phyloP scores from a whole-genome alignment of 1,139 yeast species.

The Hyphopichia burtonii region DNA sequence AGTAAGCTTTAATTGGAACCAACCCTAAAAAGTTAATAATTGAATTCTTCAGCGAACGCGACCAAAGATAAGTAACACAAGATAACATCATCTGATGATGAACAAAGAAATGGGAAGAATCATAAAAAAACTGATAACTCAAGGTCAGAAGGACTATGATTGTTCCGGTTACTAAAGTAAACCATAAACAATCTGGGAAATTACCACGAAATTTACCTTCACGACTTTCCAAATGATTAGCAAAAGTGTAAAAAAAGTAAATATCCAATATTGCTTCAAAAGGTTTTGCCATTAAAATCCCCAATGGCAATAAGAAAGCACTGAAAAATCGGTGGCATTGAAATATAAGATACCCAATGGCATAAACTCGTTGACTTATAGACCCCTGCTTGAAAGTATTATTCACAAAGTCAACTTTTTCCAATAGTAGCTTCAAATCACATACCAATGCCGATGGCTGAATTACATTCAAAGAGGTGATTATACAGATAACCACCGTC shows the following conservation, averaged over 20 bases:
- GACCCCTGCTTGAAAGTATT: conserved; percentile 5
- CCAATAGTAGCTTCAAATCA: conserved; percentile 9
- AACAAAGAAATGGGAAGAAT: conserved; percentile 17
- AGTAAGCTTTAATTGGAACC: conserved; percentile 57
- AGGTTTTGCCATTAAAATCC: conserved; percentile 32
- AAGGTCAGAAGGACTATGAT: conserved; percentile 34
- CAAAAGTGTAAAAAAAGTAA: conserved; percentile 57
- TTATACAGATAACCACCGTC: conserved; percentile 31
- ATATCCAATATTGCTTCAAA: conserved; percentile 51
- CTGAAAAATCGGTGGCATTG: conserved; percentile 50
- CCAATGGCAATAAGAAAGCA: conserved; percentile 46
- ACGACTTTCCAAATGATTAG: conserved; percentile 49
- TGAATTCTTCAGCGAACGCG: conserved; percentile 50
- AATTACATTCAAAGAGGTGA: conserved; percentile 18
- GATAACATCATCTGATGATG: conserved; percentile 46
- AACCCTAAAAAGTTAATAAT: conserved; percentile 52
- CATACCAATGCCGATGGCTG: conserved; percentile 11
- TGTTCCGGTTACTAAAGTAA: conserved; percentile 49
- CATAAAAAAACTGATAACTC: conserved; percentile 25
- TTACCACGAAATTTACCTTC: conserved; percentile 52
- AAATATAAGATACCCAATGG: conserved; percentile 10
- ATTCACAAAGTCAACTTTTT: conserved; percentile 4
- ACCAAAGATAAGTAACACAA: conserved; percentile 61
- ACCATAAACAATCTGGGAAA: conserved; percentile 58
- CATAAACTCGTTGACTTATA: conserved; percentile 5